phyloP scores from a whole-genome alignment of 2,329 filamentous ascomycete genomes.

The Sporothrix pallida region DNA sequence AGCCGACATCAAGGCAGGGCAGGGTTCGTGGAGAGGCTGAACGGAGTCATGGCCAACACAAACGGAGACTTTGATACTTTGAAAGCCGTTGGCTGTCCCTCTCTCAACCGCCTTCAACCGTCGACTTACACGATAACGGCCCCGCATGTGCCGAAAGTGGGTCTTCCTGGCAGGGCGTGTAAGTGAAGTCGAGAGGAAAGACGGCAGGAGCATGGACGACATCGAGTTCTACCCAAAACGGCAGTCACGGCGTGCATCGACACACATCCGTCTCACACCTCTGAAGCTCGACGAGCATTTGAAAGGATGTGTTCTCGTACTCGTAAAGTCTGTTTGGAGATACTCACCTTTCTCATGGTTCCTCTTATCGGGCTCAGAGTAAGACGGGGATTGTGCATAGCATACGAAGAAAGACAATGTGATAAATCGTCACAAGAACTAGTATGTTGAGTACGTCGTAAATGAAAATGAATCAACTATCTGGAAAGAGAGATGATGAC shows the following conservation, averaged over 20 bases:
- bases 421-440: not conserved
- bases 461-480: not conserved
- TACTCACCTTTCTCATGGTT: no score
- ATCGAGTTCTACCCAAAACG: not conserved
- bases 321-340: not conserved
- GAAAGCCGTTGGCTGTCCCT: not conserved
- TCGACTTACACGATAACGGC: conserved; percentile 22
- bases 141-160: conserved; percentile 18
- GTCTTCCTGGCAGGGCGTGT: not conserved
- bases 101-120: not conserved
- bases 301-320: not conserved
- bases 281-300: not conserved
- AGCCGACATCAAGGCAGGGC: conserved; percentile 20
- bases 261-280: conserved; percentile 4
- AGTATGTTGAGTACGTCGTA: not conserved
- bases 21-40: conserved; percentile 7
- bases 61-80: no score
- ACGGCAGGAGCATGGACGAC: not conserved
- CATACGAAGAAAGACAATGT: not conserved
- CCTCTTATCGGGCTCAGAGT: not conserved
- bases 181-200: not conserved
- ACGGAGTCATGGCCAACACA: not conserved
- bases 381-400: not conserved
- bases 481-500: not conserved
- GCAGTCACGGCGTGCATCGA: not conserved